Percentiles rank a stretch among this genome's conserved stretches.
These are phyloP conservation scores for Musa beccarii DNA, from an alignment of 176 grass and related monocot species.

Conservation along the genomic window DNA sequence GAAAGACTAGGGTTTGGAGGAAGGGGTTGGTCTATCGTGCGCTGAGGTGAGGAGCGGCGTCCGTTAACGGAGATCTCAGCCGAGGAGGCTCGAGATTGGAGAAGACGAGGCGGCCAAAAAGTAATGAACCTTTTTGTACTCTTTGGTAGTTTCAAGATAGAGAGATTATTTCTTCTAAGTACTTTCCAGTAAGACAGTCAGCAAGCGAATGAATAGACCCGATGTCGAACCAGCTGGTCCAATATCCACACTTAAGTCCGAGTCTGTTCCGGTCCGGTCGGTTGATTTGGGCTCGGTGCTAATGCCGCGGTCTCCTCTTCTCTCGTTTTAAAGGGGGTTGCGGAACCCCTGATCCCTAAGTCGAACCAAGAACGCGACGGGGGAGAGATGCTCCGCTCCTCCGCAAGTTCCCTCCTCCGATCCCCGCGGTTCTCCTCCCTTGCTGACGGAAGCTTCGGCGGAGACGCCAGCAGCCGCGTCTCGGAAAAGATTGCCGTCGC, in stretches of 20 bases:
- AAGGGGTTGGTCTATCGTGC: slow-evolving; percentile 1
- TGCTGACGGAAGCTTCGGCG: not conserved
- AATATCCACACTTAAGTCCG: too few relatives aligned
- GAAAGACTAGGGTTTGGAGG: not conserved
- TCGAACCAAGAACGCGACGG: not conserved
- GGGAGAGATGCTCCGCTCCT: slow-evolving; percentile 9
- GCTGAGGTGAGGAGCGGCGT: not conserved
- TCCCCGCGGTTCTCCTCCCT: slow-evolving; percentile 34
- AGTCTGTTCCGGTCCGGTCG: too few relatives aligned
- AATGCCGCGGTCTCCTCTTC: not conserved
- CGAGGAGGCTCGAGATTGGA: not conserved
- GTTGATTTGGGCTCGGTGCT: too few relatives aligned
- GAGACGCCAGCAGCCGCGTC: not conserved
- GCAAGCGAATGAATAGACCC: too few relatives aligned
- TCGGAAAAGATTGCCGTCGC: slow-evolving; percentile 64
- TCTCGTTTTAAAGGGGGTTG: not conserved
- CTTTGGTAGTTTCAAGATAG: not conserved
- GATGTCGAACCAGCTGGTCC: too few relatives aligned
- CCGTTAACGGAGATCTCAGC: slow-evolving; percentile 7
- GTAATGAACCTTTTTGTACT: not conserved
- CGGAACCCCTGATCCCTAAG: not conserved
- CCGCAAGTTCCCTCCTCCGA: not conserved
- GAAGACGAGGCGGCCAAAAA: slow-evolving; percentile 14
- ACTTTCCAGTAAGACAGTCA: too few relatives aligned
- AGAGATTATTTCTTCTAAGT: too few relatives aligned